Conservation (phyloP, 768 basidiomycete genomes). For the Pisolithus orientalis region DNA sequence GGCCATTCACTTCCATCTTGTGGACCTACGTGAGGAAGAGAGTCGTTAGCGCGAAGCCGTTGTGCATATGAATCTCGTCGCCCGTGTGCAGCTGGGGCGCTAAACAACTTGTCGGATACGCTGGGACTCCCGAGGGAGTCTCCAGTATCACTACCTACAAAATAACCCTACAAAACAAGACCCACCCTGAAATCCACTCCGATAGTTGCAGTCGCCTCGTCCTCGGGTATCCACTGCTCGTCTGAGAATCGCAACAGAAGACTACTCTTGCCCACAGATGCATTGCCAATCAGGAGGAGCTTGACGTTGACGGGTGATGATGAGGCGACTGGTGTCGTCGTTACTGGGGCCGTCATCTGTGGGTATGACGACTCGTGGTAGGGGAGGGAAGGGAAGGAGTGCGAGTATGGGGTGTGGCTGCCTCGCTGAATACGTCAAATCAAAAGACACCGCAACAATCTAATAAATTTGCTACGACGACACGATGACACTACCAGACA, state of each 20-base stretch:
- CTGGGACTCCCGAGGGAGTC: neutral
- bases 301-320: slow-evolving; percentile 44
- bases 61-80: neutral
- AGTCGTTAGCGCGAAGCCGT: neutral
- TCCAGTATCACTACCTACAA: neutral
- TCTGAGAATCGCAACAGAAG: slow-evolving; percentile 93
- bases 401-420: no score
- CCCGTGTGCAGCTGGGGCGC: neutral
- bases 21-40: slow-evolving; percentile 51
- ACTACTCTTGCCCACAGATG: slow-evolving; percentile 90
- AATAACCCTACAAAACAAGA: slow-evolving; percentile 5
- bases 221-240: slow-evolving; percentile 89
- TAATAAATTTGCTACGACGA: no score
- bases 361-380: no score
- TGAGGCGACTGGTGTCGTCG: no score
- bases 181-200: slow-evolving; percentile 81
- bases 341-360: no score
- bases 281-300: slow-evolving; percentile 79
- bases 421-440: no score
- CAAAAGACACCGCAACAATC: no score
- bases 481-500: neutral
- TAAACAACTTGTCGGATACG: neutral
- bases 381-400: no score
- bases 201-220: slow-evolving; percentile 73
- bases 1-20: slow-evolving; percentile 80